Base-by-base conservation (phyloP, 495 filamentous ascomycete genomes). In the Penicillium samsonianum region DNA sequence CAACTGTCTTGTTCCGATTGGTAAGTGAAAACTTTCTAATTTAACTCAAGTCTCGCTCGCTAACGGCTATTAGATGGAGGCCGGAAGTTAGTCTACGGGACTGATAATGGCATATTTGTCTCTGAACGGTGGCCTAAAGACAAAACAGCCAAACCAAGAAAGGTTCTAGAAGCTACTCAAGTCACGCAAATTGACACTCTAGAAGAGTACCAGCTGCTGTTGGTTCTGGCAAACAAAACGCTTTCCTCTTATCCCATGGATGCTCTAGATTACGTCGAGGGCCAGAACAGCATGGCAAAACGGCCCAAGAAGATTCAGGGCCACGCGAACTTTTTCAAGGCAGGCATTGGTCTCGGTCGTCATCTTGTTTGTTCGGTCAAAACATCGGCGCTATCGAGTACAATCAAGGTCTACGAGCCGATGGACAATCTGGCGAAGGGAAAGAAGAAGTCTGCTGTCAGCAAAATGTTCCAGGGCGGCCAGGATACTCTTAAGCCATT, bases 261-360 rank as follows among this genome's bases (percentile, higher is more conserved):
- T 52, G 91, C 89, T n/a, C 77, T 91, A 28, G 91, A 97, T 65
- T 82, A 88, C 4, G 85, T 86, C 50, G 94, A 98, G 65, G 76
- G 76, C 37, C 83, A 82, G 44, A 87, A 86, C 42, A 76, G 87
- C 31, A 75, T 91, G 46, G 79, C 87, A 16, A 96, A 96, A 68
- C 80, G 91, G 19, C 89, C 91, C n/a, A 95, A 93, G 80, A 96
- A 96, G 78, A 97, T 99, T 65, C 92, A 92, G 67, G 90, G 89
- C 59, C 91, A 96, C 74, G 93, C 92, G 70, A 96, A 93, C 74
- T 98, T 97, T 76, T 98, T 99, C 86, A 96, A 92, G 72, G 87
- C 90, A 44, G 95, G 95, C 23, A 92, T 97, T 62, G 97, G 94
- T 68, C 82, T 96, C 22, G 93, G 95, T 48, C 85, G 92, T 47